Evolutionary conservation across 495 filamentous ascomycete species (phyloP), one percentile per base, ranked within the genome.

Genomic region (Pseudomonodictys pantanalensis): DNA sequence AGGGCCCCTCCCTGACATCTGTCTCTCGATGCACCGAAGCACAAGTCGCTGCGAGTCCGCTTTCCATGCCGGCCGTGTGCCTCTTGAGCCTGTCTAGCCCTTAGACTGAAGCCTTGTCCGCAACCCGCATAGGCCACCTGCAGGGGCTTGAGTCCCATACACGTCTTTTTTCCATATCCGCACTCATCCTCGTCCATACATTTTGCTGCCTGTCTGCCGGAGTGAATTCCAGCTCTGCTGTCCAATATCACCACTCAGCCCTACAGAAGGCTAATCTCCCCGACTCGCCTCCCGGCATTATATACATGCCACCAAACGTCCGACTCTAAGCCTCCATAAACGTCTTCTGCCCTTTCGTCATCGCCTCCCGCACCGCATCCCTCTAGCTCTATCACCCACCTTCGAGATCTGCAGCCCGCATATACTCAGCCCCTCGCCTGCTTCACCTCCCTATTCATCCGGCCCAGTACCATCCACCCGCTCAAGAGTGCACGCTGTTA

Each of bases 271-370:
- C 28, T 48, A 61, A 62, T 62, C 54, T 55, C 44, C 58, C 47
- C 52, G 38, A 28, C 35, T 2, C 48, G 18, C 20, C n/a, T 32
- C 49, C n/a, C 33, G 12, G 23, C 43, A 43, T 54, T 56, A 67
- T 67, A 59, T 62, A 67, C 61, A 59, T 62, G 62, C 32, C 54
- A 58, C 45, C 54, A 55, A 62, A 62, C 52, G n/a, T 62, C 53
- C 53, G 22, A 32, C 47, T 41, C 52, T 41, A 12, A 45, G 45
- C 39, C 52, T 51, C 52, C 54, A 60, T 51, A 50, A 32, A 41
- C 29, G 38, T 48, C 30, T 54, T 48, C 46, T 26, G 53, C 53
- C 15, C 45, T 57, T 61, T 62, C 60, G 57, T 66, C 63, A 66
- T 66, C 58, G 52, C 18, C 29, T 52, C 24, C 29, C 46, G 20